Base-by-base conservation (phyloP, 2,329 filamentous ascomycete genomes). In the Didymella segeticola region DNA sequence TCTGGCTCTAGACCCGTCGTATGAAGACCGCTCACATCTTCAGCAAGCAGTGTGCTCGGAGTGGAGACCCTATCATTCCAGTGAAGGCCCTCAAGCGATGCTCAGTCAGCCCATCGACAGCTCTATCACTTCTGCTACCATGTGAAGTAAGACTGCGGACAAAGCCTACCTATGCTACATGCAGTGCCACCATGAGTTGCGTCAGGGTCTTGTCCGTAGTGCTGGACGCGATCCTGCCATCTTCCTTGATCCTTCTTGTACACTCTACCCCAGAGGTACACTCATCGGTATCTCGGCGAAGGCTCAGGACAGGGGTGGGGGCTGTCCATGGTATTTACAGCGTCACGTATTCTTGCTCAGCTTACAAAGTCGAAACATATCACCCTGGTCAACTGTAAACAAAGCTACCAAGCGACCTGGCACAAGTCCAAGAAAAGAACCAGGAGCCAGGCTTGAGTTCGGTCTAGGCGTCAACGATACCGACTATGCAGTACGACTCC, bases 401-500 rank as follows among this genome's bases (percentile, higher is more conserved):
- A 14, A 34, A 25, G 34, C 34, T 49, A 49, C 14, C 29, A 41
- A 54, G 51, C 46, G 41, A 37, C 34, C 26, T 49, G 15, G 27
- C 23, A 49, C 39, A 49, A 26, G 33, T 29, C 26, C 36, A 22
- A 39, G 27, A 33, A 25, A 45, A 33, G 12, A 36, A 10, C 45
- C 27, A 19, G 39, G 27, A 31, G 41, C 51, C 45, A 45, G 51
- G 51, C 8, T 45, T 15, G 19, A 39, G 27, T 27, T 19, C 27
- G 29, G 31, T 31, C 47, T 37, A 38, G 22, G 17, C 38, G 37
- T 47, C 37, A 43, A 43, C 5, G 37, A 47, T 34, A 47, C 38
- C 25, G 30, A 56, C 33, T 47, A 51, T 56, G 53, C 47, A 45
- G 43, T 51, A 31, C 36, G 19, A 49, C 53, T 26, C 25, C 3